These are phyloP conservation scores for Prunus mira DNA, from an alignment of 306 rosid species.

Conservation along the genomic window DNA sequence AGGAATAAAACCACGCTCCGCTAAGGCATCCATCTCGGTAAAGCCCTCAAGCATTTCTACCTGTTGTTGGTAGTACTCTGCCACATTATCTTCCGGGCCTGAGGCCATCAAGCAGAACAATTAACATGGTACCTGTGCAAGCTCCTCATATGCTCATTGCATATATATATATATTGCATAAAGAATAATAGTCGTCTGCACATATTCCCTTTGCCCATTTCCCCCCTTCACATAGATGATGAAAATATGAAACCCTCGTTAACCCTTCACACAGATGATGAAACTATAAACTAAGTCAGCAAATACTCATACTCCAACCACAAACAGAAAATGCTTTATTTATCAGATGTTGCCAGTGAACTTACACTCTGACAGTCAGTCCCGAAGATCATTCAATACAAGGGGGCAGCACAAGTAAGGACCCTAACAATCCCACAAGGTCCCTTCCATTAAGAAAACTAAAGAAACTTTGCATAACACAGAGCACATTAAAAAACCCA, in stretches of 20 bases:
- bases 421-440: background rate
- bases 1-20: conserved; percentile 79
- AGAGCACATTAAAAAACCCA: background rate
- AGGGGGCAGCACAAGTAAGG: background rate
- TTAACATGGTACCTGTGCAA: background rate
- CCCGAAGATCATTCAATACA: background rate
- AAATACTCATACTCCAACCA: background rate
- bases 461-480: background rate
- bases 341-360: background rate
- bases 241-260: background rate
- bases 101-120: conserved; percentile 29
- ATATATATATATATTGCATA: background rate
- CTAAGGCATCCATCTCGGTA: conserved; percentile 90
- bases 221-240: background rate
- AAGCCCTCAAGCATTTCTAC: conserved; percentile 94
- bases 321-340: background rate
- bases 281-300: background rate
- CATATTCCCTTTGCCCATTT: background rate
- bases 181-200: background rate
- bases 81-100: conserved; percentile 85
- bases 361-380: background rate
- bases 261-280: background rate
- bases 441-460: background rate
- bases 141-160: background rate
- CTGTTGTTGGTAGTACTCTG: conserved; percentile 96